Base-by-base conservation (phyloP, 2,329 filamentous ascomycete species). In the Pyricularia grisea region DNA sequence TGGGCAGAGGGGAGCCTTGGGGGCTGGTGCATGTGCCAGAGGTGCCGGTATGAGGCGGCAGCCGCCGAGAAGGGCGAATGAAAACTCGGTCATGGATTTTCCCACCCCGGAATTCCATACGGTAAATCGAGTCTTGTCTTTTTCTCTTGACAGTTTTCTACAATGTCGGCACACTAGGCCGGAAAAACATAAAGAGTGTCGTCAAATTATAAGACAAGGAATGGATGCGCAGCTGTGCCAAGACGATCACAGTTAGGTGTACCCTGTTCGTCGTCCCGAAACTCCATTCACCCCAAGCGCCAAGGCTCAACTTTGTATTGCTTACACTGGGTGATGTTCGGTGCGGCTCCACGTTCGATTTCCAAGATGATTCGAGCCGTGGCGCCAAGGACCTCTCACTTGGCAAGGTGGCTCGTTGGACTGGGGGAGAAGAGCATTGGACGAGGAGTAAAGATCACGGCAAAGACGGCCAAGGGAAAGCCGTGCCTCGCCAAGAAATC, bases 1-100 rank as follows among this genome's bases (percentile, higher is more conserved):
- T 97, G 94, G 93, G 92, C 94, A 4, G 83, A 84, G 65, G 95
- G 94, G 5, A 94, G 93, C 70, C 82, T 99, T 68, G 95, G 95
- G 0, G 95, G 95, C 0, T 88, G 88, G 79, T 99, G 95, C 80
- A 89, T 92, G 84, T 99, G 95, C 80, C 81, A 86, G 70, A 86
- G 95, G 72, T 99, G 95, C 79, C 81, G 89, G 28, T 89, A 86
- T 76, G 94, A 97, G 78, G 87, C 85, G 2, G 79, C 78, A 2
- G 72, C 72, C n/a, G 73, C 68, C 17, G 71, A 66, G 36, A 50
- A 50, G 42, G 42, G 17, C 42, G 17, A 50, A 50, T 50, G 42
- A 50, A n/a, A 6, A n/a, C n/a, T n/a, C n/a, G n/a, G n/a, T n/a
- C n/a, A n/a, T n/a, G n/a, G n/a, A n/a, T n/a, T n/a, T n/a, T n/a